Evolutionary conservation across 2,329 filamentous ascomycete species (phyloP).

Genomic region (Diaporthe vaccinii): DNA sequence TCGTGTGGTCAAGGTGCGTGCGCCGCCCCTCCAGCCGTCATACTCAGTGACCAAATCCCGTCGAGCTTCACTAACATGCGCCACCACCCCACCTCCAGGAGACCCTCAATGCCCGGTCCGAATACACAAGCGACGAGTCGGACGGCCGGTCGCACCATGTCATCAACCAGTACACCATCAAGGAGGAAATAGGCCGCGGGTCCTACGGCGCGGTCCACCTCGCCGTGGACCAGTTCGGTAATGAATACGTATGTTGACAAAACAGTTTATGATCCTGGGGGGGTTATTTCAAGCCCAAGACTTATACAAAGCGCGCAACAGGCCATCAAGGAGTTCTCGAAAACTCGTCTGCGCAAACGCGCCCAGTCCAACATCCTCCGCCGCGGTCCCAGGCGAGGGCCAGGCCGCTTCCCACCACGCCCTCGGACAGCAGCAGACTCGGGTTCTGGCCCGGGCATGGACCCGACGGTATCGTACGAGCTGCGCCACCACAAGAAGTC

Average conservation of each 20-base stretch:
- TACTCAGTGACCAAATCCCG: background rate
- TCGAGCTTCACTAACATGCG: background rate
- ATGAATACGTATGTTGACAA: slow-evolving; percentile 82
- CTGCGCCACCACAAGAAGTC: slow-evolving; percentile 61
- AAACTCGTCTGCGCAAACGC: slow-evolving; percentile 87
- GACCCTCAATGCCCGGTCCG: slow-evolving; percentile 89
- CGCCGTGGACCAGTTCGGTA: slow-evolving; percentile 89
- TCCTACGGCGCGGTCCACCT: slow-evolving; percentile 96
- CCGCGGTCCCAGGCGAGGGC: slow-evolving; percentile 58
- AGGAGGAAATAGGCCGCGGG: slow-evolving; percentile 95
- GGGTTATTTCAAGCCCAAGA: background rate
- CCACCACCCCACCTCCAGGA: slow-evolving; percentile 66
- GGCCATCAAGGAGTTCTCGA: slow-evolving; percentile 99
- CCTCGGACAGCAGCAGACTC: slow-evolving; percentile 45
- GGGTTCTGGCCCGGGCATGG: slow-evolving; percentile 44
- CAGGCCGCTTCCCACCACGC: slow-evolving; percentile 55
- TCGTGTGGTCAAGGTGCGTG: slow-evolving; percentile 68
- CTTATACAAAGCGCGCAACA: slow-evolving; percentile 53
- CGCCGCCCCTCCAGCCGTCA: background rate
- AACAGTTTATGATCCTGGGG: background rate
- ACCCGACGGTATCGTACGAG: slow-evolving; percentile 43
- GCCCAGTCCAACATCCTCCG: slow-evolving; percentile 89
- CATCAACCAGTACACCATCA: slow-evolving; percentile 96
- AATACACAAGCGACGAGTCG: slow-evolving; percentile 86
- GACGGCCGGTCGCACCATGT: slow-evolving; percentile 86